Evolutionary conservation across 1,284 basidiomycete genomes (phyloP), one percentile per base, ranked within the genome.

Genomic region (Marasmius sp.): DNA sequence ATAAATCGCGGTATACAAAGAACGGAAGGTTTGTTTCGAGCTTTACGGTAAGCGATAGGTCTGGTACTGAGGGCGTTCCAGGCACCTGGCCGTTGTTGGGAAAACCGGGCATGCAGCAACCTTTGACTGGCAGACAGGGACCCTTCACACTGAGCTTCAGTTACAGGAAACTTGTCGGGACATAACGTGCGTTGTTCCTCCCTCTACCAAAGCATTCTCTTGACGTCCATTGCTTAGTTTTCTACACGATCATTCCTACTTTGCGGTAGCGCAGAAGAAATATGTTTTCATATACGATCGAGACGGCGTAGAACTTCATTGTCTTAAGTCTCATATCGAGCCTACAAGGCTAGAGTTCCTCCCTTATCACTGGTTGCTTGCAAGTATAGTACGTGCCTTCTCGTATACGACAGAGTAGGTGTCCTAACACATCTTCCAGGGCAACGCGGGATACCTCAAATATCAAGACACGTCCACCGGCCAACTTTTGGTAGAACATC

Each of bases 391-490:
- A 71, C 64, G 89, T 84, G 33, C 27, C 43, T 47, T 52, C 52
- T 18, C 33, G 57, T 51, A 57, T 37, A 34, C 39, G 9, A 61
- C 12, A 41, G 16, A 14, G 51, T 34, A 55, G 61, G 22, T 51
- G 45, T 16, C 55, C 36, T 39, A 41, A 47, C 37, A 20, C 53
- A 11, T 47, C 36, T 20, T 37, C 27, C 67, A 93, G 91, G 95
- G 95, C 10, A 91, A 94, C 68, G 82, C 87, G 12, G 97, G 97
- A 0, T 94, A 91, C 73, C 82, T 99, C 1, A 97, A 97, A 78
- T 99, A 98, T 76, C 95, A 97, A 78, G 97, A 99, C 72, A 96
- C 94, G 0, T 96, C 95, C 2, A 99, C 96, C 0, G 97, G 97
- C 16, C 84, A 89, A 61, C 82, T 98, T 59, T 81, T 99, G 41